Percentiles rank a stretch among this genome's conserved stretches.
phyloP scores from a whole-genome alignment of 2,329 filamentous ascomycete species.

The Colletotrichum sidae region DNA sequence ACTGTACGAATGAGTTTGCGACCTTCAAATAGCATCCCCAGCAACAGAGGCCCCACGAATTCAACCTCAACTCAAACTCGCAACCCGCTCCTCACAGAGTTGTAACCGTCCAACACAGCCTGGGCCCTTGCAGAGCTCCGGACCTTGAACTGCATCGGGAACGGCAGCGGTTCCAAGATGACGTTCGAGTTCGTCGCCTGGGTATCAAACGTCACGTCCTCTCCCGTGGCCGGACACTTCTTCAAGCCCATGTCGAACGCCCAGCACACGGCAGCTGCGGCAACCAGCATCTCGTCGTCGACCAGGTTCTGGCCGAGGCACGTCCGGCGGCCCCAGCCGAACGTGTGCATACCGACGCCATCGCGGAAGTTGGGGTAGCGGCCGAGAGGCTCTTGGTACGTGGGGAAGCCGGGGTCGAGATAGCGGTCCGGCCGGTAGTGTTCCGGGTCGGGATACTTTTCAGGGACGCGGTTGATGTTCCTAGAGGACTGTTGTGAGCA shows the following conservation, averaged over 20 bases:
- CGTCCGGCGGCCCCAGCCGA: constrained; percentile 72
- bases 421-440: constrained; percentile 72
- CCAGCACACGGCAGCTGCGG: constrained; percentile 61
- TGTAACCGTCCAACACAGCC: constrained; percentile 52
- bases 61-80: constrained; percentile 39
- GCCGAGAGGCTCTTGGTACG: constrained; percentile 73
- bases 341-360: constrained; percentile 69
- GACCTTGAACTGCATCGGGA: constrained; percentile 57
- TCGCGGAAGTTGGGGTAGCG: constrained; percentile 72
- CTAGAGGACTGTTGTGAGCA: constrained; percentile 43
- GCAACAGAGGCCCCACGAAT: no score
- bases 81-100: constrained; percentile 46
- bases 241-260: constrained; percentile 57
- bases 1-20: no score
- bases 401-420: constrained; percentile 71
- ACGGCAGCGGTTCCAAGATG: constrained; percentile 62
- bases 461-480: constrained; percentile 68
- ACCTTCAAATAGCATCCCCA: no score
- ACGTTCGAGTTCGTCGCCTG: constrained; percentile 64
- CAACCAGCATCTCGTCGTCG: constrained; percentile 68
- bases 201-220: constrained; percentile 57
- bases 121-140: constrained; percentile 53
- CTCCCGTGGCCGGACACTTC: constrained; percentile 55
- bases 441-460: constrained; percentile 73
- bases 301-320: constrained; percentile 73